Evolutionary conservation across 2,329 filamentous ascomycete species (phyloP), one percentile per base, ranked within the genome.

Genomic region (Ophiostoma piceae): DNA sequence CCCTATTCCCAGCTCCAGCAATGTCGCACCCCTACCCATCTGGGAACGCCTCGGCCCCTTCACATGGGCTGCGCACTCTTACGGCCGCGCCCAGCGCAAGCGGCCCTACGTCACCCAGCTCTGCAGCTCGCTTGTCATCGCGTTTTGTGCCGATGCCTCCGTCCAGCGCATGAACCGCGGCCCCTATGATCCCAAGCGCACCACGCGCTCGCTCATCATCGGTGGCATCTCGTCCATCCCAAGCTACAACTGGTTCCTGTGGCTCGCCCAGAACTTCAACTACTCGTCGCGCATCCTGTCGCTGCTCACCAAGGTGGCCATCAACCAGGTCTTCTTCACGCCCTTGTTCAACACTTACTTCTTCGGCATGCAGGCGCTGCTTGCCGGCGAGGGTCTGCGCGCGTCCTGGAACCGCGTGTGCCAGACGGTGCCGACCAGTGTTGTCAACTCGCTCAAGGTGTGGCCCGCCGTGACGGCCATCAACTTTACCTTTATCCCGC

Each of bases 381-480:
- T 96, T 1, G 85, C 88, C 0, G 93, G 92, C 51, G 89, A 90
- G 37, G 84, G 83, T 0, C 76, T 88, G 1, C 77, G 80, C 7
- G 89, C 92, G 69, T 86, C 90, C 0, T 85, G 86, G 78, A 87
- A 91, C 75, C 88, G 92, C 68, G 84, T 97, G 71, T 85, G 85
- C 74, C 83, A 88, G 71, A 94, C 93, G 0, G 90, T 97, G 0
- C 92, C 93, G 0, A 83, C 85, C 32, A 93, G 89, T 76, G 87
- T 92, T 76, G 78, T 87, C 76, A 97, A 95, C 78, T 91, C 89
- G 71, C 88, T 89, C 78, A 96, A 96, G 80, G 79, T 97, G 32
- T 97, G 94, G 94, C 94, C 94, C 0, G 87, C 88, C 0, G 90
- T 96, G 19, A 96, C 90, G 16, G 92, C 92, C 0, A 89, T 97